phyloP scores from a whole-genome alignment of 2,329 filamentous ascomycete species.

The Plenodomus biglobosus region DNA sequence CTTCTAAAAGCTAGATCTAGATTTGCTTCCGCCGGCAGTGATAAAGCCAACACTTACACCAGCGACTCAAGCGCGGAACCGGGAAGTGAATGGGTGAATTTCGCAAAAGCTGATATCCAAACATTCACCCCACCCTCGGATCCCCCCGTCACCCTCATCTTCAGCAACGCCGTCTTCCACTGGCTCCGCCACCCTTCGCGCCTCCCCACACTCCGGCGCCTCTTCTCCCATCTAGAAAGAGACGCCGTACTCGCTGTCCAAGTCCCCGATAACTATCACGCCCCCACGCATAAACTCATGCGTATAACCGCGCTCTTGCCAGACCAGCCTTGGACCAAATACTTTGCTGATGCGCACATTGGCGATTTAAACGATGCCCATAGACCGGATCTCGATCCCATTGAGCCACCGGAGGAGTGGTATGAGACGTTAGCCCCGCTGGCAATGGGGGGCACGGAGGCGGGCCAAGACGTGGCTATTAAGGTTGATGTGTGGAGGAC shows the following conservation, averaged over 20 bases:
- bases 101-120: constrained; percentile 36
- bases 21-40: neutral
- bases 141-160: too few relatives aligned
- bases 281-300: constrained; percentile 57
- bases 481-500: constrained; percentile 58
- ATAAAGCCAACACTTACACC: too few relatives aligned
- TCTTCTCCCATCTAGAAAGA: constrained; percentile 46
- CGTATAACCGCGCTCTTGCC: constrained; percentile 41
- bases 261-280: constrained; percentile 54
- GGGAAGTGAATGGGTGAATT: constrained; percentile 45
- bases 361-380: constrained; percentile 10
- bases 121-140: neutral
- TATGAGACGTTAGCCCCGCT: constrained; percentile 53
- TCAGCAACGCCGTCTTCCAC: constrained; percentile 62
- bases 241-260: constrained; percentile 60
- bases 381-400: constrained; percentile 49
- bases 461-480: too few relatives aligned
- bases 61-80: constrained; percentile 32
- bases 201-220: constrained; percentile 48
- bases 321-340: constrained; percentile 44
- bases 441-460: too few relatives aligned
- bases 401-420: constrained; percentile 52
- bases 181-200: constrained; percentile 54
- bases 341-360: constrained; percentile 23
- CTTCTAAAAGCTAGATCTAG: constrained; percentile 50